Evolutionary conservation across 2,329 filamentous ascomycete species (phyloP), one percentile per base, ranked within the genome.

Genomic region (Pseudocercospora crystallina): DNA sequence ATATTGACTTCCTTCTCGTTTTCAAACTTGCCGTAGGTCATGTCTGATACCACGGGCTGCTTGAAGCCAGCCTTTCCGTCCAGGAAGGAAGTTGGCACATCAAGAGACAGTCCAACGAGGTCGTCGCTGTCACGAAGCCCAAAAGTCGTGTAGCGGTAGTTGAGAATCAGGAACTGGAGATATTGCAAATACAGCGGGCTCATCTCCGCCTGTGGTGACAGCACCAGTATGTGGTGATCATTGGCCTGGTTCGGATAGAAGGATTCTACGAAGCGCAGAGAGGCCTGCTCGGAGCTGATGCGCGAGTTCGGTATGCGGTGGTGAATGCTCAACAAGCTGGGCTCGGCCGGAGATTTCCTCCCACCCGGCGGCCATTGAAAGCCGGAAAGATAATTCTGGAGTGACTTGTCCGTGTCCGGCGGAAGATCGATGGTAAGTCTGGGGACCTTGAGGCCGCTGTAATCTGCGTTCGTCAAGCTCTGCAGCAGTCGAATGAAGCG

Each of bases 371-470:
- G 87, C 86, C 89, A 95, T 31, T 76, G 72, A 56, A 90, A 87
- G 1, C 61, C 66, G 35, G 80, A 71, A 5, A 96, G 69, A 47
- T 84, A 90, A 11, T 73, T 71, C 44, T 81, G 76, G 5, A 88
- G 81, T 2, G 82, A 76, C 2, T 76, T 68, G 60, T 96, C 89
- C 13, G 91, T 73, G 29, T 82, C 73, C 26, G 81, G 74, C 0
- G 91, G 90, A 7, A 99, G 76, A 65, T 97, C 91, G 43, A 97
- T 83, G 2, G 87, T 95, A 40, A 99, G 74, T 55, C 87, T 84
- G 2, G 91, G 91, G 2, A 80, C 73, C 1, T 79, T 74, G 36
- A 86, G 76, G 0, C 86, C 85, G 40, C 83, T 79, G 65, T 90
- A 92, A 65, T 96, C 90, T 5, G 89, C 89, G 7, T 75, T 73